Evolutionary conservation across 805 yeast genomes (phyloP), one percentile per base, ranked within the genome.

Genomic region (Ogataea wickerhamii): DNA sequence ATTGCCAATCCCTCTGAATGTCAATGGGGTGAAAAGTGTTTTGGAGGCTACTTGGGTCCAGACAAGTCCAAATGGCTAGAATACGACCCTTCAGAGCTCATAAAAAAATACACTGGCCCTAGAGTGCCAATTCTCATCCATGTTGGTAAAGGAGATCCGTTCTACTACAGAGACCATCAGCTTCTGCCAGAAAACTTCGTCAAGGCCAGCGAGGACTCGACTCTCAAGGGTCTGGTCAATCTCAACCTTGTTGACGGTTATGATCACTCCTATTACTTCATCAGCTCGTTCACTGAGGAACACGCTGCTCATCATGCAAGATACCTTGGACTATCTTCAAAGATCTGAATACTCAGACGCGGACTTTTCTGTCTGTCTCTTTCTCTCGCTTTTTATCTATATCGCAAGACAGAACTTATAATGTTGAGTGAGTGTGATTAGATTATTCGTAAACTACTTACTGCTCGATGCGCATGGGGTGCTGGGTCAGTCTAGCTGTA

Each of bases 231-330:
- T 4, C 70, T 75, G 38, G 71, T 91, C 41, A 67, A 74, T 21
- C 60, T 84, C 34, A 65, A 76, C 20, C 52, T 77, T 24, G 95
- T 76, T 14, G 88, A 84, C 1, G 96, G 89, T 4, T 91, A 79
- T 56, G 97, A 93, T 55, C 98, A 91, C 58, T 82, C 89, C 34
- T 91, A 89, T 68, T 93, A 75, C 63, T 91, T 88, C 60, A 73
- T 91, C 40, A 73, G 89, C 36, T 64, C 86, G 0, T 89, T 88
- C 61, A 82, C 82, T 10, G 82, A 75, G 39, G 85, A 79, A 24
- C 98, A 93, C 60, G 86, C 95, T 25, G 77, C 74, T 43, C 91
- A 82, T 60, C 97, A 93, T 54, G 94, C 95, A 7, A 80, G 82
- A 39, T 52, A 53, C 29, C 46, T 61, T 23, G 66, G 64, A 16